These are phyloP conservation scores for Kickxella alabastrina DNA, from an alignment of 192 early-diverging fungal species.

Conservation along the genomic window DNA sequence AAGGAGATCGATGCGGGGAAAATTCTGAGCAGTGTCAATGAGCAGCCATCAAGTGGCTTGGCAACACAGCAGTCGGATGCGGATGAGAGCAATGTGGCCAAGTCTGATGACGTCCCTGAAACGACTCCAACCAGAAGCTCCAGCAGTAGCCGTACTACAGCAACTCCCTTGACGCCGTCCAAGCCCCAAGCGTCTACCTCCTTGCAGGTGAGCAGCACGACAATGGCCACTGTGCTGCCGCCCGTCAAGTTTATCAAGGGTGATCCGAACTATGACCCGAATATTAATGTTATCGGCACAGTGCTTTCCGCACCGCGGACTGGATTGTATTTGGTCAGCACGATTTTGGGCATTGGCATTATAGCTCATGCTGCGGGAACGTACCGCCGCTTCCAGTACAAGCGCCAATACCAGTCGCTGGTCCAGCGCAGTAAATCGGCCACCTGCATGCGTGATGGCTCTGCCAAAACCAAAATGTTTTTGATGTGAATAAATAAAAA, in stretches of 20 bases:
- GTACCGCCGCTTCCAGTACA: constrained; percentile 27
- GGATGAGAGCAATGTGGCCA: too few relatives aligned
- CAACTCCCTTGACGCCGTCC: too few relatives aligned
- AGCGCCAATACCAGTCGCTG: constrained; percentile 32
- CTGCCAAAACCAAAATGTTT: background rate
- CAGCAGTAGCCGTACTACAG: background rate
- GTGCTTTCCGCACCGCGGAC: constrained; percentile 26
- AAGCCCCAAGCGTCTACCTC: too few relatives aligned
- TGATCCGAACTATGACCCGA: constrained; percentile 40
- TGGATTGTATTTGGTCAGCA: constrained; percentile 36
- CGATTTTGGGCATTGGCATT: constrained; percentile 33
- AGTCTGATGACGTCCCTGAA: too few relatives aligned
- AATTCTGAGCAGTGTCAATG: background rate
- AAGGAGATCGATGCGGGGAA: constrained; percentile 7
- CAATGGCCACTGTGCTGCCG: constrained; percentile 26
- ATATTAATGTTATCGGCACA: constrained; percentile 28
- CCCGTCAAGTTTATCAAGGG: constrained; percentile 43
- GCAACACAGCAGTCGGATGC: background rate
- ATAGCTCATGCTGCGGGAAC: constrained; percentile 30
- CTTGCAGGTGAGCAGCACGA: background rate
- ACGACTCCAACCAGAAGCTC: too few relatives aligned
- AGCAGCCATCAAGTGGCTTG: constrained; percentile 1
- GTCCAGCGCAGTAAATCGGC: constrained; percentile 18
- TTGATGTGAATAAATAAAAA: too few relatives aligned
- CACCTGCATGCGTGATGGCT: constrained; percentile 12